Evolutionary conservation across 208 protist genomes (phyloP), one percentile per base, ranked within the genome.

Genomic region (Crithidia fasciculata): DNA sequence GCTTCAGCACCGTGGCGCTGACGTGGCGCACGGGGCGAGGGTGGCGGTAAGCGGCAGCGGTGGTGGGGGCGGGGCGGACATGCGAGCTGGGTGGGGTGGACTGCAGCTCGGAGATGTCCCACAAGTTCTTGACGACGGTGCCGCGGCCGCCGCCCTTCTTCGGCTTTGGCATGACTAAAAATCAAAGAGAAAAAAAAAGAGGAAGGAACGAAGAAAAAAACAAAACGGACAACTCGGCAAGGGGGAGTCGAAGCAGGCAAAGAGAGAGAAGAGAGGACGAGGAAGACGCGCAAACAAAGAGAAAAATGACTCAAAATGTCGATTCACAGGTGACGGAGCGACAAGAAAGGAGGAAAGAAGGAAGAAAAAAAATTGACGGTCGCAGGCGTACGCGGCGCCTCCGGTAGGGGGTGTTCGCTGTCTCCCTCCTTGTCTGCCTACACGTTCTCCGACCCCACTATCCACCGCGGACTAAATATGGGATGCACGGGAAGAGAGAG

Each of bases 1-100:
- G 89, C 60, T 81, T 85, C 40, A 95, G 79, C 16, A 76, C 74
- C 12, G 53, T 65, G 7, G 89, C 37, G 70, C 93, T 86, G 37
- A 90, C 68, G 65, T 57, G 53, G 37, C 69, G 87, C 63, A 61
- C 64, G 12, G 74, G 76, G 44, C 71, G 59, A 6, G 76, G 63
- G 63, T 72, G 75, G 68, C 68, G 68, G 41, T 80, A 54, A 13
- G 74, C 41, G 41, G 68, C 47, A 9, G 61, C 43, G 40, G 68
- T 69, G 61, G n/a, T 62, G 7, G 67, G 5, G 41, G 45, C 4
- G 41, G 45, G 37, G 0, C 62, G 61, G 7, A 57, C 54, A 56
- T 74, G 15, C 15, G 40, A 65, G 49, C 60, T 61, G 9, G 57
- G 55, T 57, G 54, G 54, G 7, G 50, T 43, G 8, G 52, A 67